Evolutionary conservation across 2,329 filamentous ascomycete genomes (phyloP).

Genomic region (Aspergillus ibericus): DNA sequence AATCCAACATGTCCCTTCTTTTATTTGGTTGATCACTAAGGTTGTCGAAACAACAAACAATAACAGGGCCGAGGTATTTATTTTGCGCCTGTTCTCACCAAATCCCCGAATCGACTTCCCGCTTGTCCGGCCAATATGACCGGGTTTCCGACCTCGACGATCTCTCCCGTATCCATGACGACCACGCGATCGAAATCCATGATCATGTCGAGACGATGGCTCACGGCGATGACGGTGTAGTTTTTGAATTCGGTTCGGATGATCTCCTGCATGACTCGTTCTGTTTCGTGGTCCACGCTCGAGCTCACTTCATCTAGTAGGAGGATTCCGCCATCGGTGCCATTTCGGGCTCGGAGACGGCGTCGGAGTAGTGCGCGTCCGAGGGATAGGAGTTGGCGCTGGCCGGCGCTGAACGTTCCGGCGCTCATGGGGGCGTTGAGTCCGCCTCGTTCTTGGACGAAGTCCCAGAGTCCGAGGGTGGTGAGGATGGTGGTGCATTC

Average conservation of each 20-base stretch:
- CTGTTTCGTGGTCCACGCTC: conserved; percentile 18
- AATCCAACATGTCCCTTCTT: too few species aligned
- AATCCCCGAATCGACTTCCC: conserved; percentile 8
- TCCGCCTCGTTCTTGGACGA: conserved; percentile 4
- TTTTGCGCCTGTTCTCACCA: neutral
- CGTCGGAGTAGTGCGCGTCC: conserved; percentile 3
- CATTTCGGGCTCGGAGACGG: neutral
- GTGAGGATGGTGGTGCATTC: neutral
- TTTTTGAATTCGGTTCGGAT: conserved; percentile 25
- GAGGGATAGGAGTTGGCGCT: conserved; percentile 8
- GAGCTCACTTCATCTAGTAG: conserved; percentile 24
- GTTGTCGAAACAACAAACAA: too few species aligned
- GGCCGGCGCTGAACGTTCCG: conserved; percentile 3
- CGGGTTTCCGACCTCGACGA: conserved; percentile 20
- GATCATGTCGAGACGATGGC: conserved; percentile 31
- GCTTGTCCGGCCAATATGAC: neutral
- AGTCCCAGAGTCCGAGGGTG: neutral
- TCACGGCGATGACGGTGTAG: conserved; percentile 31
- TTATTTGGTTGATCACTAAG: too few species aligned
- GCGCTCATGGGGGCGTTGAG: conserved; percentile 1
- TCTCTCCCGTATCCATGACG: conserved; percentile 23
- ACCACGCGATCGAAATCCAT: conserved; percentile 31
- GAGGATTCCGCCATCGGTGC: conserved; percentile 15
- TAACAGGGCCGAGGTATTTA: neutral
- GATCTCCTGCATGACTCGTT: conserved; percentile 25